Conservation (phyloP, 495 filamentous ascomycete genomes). For the Daldinia childiae region DNA sequence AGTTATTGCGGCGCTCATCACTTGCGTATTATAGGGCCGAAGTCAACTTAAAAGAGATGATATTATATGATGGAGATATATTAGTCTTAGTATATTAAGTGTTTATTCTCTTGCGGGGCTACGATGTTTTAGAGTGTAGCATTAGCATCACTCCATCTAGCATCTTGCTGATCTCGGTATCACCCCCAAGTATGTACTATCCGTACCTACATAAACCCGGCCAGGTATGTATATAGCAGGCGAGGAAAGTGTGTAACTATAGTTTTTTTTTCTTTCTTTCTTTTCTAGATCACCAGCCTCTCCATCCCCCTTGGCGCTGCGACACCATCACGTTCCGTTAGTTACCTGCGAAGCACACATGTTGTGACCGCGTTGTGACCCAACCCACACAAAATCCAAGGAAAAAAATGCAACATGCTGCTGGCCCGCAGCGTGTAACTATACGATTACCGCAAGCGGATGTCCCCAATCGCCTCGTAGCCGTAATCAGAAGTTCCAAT, state of each 20-base stretch:
- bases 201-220: slow-evolving; percentile 21
- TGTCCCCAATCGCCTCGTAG: slow-evolving; percentile 17
- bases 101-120: slow-evolving; percentile 15
- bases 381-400: slow-evolving; percentile 7
- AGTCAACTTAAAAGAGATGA: slow-evolving; percentile 9
- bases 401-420: slow-evolving; percentile 20
- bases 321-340: slow-evolving; percentile 40
- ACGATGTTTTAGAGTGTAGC: slow-evolving; percentile 41
- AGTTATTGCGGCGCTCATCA: slow-evolving; percentile 6
- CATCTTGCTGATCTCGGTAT: slow-evolving; percentile 40
- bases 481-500: slow-evolving; percentile 13
- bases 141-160: slow-evolving; percentile 41
- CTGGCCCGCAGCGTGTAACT: slow-evolving; percentile 24
- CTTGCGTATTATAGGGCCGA: slow-evolving; percentile 31
- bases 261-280: not conserved
- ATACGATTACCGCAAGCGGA: slow-evolving; percentile 24
- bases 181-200: slow-evolving; percentile 19
- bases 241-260: not conserved
- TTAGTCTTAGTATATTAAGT: slow-evolving; percentile 20
- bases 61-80: slow-evolving; percentile 20
- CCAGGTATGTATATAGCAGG: slow-evolving; percentile 2
- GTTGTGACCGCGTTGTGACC: slow-evolving; percentile 31
- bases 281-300: slow-evolving; percentile 23
- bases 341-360: slow-evolving; percentile 24
- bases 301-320: slow-evolving; percentile 33